Conservation (phyloP, 352 stramenopile genomes). For the Phytophthora tubulina region DNA sequence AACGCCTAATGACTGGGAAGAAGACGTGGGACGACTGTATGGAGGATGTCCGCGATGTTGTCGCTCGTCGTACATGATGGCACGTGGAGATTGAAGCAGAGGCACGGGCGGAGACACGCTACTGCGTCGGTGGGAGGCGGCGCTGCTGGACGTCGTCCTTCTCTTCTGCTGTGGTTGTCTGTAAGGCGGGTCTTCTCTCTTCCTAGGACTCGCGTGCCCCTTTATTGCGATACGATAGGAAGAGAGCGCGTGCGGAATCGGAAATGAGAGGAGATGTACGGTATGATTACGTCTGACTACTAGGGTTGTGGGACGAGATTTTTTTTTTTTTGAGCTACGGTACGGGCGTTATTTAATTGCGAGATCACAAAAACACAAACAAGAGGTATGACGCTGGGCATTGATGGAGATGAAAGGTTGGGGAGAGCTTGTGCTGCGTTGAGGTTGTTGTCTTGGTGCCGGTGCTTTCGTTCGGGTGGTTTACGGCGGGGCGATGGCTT, state of each 20-base stretch:
- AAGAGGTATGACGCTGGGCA: neutral
- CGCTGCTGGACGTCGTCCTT: slow-evolving; percentile 19
- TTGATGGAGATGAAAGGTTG: too few relatives aligned
- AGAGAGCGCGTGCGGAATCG: slow-evolving; percentile 8
- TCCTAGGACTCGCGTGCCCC: neutral
- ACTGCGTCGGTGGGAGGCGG: slow-evolving; percentile 5
- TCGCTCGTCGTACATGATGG: slow-evolving; percentile 38
- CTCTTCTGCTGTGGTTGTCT: neutral
- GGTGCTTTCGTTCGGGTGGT: too few relatives aligned
- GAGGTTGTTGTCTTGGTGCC: too few relatives aligned
- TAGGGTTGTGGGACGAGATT: slow-evolving; percentile 8
- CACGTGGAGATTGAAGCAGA: slow-evolving; percentile 35
- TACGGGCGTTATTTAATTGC: too few relatives aligned
- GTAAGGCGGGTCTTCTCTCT: too few relatives aligned
- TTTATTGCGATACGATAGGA: slow-evolving; percentile 1
- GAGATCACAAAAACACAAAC: neutral
- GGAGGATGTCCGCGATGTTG: neutral
- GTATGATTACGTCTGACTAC: slow-evolving; percentile 15
- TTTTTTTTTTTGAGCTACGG: neutral
- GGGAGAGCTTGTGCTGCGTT: too few relatives aligned
- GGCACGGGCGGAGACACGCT: slow-evolving; percentile 30
- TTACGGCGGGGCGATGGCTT: too few relatives aligned
- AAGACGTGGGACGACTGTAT: slow-evolving; percentile 36
- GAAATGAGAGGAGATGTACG: slow-evolving; percentile 10
- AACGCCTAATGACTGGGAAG: slow-evolving; percentile 46